Percentiles rank a stretch among this genome's conserved stretches.
Evolutionary conservation across 1,284 basidiomycete species (phyloP).

Genomic region (Mycena sp.): DNA sequence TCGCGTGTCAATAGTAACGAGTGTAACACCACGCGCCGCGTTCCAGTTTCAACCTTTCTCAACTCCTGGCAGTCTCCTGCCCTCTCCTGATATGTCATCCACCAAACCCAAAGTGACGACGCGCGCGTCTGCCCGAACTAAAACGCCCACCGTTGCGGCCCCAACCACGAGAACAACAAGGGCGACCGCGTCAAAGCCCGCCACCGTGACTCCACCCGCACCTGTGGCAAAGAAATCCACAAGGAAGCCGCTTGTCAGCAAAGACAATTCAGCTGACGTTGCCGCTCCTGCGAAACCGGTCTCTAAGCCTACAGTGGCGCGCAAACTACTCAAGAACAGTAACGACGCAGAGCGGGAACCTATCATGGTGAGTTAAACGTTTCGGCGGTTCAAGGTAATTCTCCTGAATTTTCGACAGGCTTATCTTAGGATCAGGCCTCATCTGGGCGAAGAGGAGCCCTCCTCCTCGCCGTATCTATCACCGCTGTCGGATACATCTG

Average conservation of each 20-base stretch:
- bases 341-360: conserved; percentile 68
- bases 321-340: conserved; percentile 40
- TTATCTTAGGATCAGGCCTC: conserved; percentile 79
- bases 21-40: not conserved
- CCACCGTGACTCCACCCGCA: conserved; percentile 42
- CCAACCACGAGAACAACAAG: conserved; percentile 56
- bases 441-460: conserved; percentile 62
- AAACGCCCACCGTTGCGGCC: conserved; percentile 41
- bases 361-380: conserved; percentile 71
- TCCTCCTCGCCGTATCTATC: conserved; percentile 70
- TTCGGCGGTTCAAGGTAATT: not conserved
- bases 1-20: conserved; percentile 14
- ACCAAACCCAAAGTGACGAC: conserved; percentile 26
- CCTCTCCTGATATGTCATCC: conserved; percentile 1
- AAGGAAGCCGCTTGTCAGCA: conserved; percentile 62
- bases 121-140: conserved; percentile 47
- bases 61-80: no score
- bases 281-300: conserved; percentile 39
- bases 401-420: conserved; percentile 51
- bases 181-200: conserved; percentile 54
- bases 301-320: conserved; percentile 43
- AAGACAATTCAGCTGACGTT: conserved; percentile 58
- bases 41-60: not conserved
- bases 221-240: conserved; percentile 50
- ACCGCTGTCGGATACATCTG: conserved; percentile 71